Percentiles rank a stretch among this genome's conserved stretches.
phyloP scores from a whole-genome alignment of 352 stramenopile genomes.

The Globisporangium okanoganense region DNA sequence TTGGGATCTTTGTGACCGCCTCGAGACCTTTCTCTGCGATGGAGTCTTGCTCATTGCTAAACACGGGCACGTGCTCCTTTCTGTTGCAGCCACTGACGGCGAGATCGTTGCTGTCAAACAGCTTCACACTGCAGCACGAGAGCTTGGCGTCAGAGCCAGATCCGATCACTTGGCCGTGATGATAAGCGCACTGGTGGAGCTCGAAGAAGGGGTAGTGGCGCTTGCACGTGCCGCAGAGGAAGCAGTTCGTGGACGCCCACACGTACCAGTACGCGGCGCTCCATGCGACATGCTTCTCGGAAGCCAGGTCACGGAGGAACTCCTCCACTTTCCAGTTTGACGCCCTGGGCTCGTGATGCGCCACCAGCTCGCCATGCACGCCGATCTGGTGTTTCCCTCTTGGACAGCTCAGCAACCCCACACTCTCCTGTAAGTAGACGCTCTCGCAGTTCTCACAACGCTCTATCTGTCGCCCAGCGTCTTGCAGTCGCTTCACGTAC shows the following conservation, averaged over 20 bases:
- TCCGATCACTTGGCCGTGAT: conserved; percentile 37
- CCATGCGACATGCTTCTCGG: conserved; percentile 51
- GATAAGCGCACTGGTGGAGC: conserved; percentile 38
- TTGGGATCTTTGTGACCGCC: conserved; percentile 23
- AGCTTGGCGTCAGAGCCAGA: conserved; percentile 40
- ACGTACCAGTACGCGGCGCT: conserved; percentile 76
- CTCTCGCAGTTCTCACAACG: conserved; percentile 42
- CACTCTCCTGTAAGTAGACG: conserved; percentile 34
- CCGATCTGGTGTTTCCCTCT: conserved; percentile 35
- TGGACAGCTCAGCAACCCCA: conserved; percentile 24
- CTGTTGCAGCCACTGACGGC: conserved; percentile 38
- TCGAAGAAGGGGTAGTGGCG: conserved; percentile 38
- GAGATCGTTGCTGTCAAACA: conserved; percentile 49
- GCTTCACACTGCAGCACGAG: conserved; percentile 39
- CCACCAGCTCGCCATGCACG: conserved; percentile 46
- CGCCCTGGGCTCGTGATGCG: conserved; percentile 32
- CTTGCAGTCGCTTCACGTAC: conserved; percentile 37
- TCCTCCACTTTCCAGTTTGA: conserved; percentile 38
- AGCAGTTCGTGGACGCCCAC: conserved; percentile 60
- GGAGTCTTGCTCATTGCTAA: conserved; percentile 6
- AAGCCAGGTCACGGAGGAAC: conserved; percentile 37
- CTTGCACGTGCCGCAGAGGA: conserved; percentile 49
- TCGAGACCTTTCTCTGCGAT: conserved; percentile 13
- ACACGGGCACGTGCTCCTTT: conserved; percentile 28
- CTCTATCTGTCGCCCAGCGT: conserved; percentile 18